phyloP scores from a whole-genome alignment of 176 grass and related monocot genomes.

The Carex parvula region DNA sequence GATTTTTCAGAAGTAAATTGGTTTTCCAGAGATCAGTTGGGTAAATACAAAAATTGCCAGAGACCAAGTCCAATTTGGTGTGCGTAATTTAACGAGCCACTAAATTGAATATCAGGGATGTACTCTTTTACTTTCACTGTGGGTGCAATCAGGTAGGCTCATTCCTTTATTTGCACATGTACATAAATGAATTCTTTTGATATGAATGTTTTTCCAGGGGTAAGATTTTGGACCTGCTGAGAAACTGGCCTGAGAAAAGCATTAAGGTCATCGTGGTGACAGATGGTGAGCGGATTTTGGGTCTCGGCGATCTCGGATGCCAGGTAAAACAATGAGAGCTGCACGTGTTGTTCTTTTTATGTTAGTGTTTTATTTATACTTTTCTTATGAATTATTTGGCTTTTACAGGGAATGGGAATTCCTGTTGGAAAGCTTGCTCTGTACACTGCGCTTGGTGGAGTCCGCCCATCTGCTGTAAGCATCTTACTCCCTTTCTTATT shows the following conservation, averaged over 20 bases:
- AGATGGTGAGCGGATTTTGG: conserved; percentile 98
- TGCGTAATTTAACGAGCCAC: neutral
- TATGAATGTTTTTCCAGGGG: conserved; percentile 44
- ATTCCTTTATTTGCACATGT: neutral
- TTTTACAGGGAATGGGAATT: conserved; percentile 96
- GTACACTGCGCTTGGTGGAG: conserved; percentile 93
- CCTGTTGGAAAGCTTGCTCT: conserved; percentile 98
- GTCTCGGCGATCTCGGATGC: conserved; percentile 96
- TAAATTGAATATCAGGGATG: neutral
- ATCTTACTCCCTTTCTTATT: neutral
- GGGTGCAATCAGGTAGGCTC: neutral
- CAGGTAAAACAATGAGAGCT: conserved; percentile 53
- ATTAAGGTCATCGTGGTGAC: conserved; percentile 96
- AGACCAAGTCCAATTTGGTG: neutral
- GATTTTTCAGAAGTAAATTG: neutral
- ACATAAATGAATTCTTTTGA: conserved; percentile 23
- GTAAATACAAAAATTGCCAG: neutral
- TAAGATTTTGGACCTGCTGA: conserved; percentile 86
- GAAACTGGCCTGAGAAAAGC: conserved; percentile 92
- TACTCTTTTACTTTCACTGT: neutral
- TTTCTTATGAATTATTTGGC: conserved; percentile 32
- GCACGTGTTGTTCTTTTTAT: neutral
- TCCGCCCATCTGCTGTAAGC: conserved; percentile 86
- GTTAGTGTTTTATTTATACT: conserved; percentile 5
- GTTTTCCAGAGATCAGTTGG: neutral